phyloP scores from a whole-genome alignment of 2,329 filamentous ascomycete species.

The Aspergillus hortae region DNA sequence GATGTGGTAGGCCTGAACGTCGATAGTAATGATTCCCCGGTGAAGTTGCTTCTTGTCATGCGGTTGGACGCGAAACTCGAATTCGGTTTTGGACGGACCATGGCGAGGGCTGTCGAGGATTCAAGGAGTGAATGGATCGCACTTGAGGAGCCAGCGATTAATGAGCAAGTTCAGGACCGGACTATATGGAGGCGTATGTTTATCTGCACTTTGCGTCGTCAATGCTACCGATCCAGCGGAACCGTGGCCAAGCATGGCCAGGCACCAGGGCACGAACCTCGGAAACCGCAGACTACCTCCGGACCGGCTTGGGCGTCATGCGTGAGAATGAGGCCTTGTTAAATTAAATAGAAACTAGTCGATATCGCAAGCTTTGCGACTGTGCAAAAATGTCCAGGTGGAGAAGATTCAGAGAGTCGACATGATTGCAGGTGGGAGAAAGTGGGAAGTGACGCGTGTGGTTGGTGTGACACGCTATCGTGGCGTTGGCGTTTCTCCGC shows the following conservation, averaged over 20 bases:
- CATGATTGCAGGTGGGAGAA: background rate
- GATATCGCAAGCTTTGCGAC: background rate
- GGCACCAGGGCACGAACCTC: too few relatives aligned
- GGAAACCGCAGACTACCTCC: too few relatives aligned
- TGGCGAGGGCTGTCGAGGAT: background rate
- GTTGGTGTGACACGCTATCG: slow-evolving; percentile 11
- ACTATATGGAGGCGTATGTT: too few relatives aligned
- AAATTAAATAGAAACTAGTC: too few relatives aligned
- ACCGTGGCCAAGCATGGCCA: too few relatives aligned
- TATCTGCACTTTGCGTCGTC: too few relatives aligned
- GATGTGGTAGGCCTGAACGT: slow-evolving; percentile 14
- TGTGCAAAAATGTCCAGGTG: background rate
- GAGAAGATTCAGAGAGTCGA: background rate
- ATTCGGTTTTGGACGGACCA: slow-evolving; percentile 18
- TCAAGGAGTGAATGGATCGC: background rate
- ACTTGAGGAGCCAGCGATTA: background rate
- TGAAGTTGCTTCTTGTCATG: slow-evolving; percentile 19
- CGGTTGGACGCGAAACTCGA: slow-evolving; percentile 24
- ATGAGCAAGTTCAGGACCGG: too few relatives aligned
- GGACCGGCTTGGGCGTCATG: too few relatives aligned
- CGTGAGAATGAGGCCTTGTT: too few relatives aligned
- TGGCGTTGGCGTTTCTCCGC: slow-evolving; percentile 4
- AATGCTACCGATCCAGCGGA: too few relatives aligned
- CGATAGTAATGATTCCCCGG: slow-evolving; percentile 19
- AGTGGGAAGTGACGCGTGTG: slow-evolving; percentile 6